Conservation (phyloP, 805 yeast species). For the Candida gorgasii region DNA sequence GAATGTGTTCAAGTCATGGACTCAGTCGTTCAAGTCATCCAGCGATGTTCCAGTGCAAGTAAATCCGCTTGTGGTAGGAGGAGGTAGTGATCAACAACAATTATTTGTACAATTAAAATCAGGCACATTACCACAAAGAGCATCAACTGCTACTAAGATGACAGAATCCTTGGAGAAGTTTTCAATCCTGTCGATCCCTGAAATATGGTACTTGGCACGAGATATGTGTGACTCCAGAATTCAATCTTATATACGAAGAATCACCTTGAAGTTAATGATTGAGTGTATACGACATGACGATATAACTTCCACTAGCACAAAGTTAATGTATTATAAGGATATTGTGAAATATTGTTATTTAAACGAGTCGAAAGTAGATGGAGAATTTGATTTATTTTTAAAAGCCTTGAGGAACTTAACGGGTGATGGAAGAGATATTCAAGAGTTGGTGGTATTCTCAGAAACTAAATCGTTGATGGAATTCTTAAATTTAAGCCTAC, state of each 20-base stretch:
- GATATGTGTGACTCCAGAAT: constrained; percentile 49
- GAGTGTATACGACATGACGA: constrained; percentile 60
- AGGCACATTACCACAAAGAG: constrained; percentile 38
- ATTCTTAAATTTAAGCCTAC: constrained; percentile 17
- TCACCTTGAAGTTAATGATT: constrained; percentile 53
- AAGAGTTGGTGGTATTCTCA: constrained; percentile 51
- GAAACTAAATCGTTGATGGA: constrained; percentile 24
- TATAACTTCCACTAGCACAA: constrained; percentile 45
- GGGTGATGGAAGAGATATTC: constrained; percentile 52
- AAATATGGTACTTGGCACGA: constrained; percentile 72
- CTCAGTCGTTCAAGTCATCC: constrained; percentile 36
- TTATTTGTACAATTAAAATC: constrained; percentile 39
- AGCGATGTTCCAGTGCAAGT: constrained; percentile 33
- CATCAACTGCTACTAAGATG: constrained; percentile 53
- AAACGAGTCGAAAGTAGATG: constrained; percentile 36
- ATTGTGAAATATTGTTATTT: constrained; percentile 46
- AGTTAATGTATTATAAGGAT: constrained; percentile 60
- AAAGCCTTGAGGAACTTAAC: constrained; percentile 49
- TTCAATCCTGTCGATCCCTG: constrained; percentile 61
- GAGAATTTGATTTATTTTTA: constrained; percentile 53
- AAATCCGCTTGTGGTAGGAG: constrained; percentile 47
- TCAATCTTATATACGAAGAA: constrained; percentile 32
- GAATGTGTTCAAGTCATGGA: constrained; percentile 39
- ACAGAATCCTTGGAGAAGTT: constrained; percentile 51
- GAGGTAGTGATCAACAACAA: constrained; percentile 41